phyloP scores from a whole-genome alignment of 1,284 basidiomycete genomes.

The Mycosarcoma maydis region DNA sequence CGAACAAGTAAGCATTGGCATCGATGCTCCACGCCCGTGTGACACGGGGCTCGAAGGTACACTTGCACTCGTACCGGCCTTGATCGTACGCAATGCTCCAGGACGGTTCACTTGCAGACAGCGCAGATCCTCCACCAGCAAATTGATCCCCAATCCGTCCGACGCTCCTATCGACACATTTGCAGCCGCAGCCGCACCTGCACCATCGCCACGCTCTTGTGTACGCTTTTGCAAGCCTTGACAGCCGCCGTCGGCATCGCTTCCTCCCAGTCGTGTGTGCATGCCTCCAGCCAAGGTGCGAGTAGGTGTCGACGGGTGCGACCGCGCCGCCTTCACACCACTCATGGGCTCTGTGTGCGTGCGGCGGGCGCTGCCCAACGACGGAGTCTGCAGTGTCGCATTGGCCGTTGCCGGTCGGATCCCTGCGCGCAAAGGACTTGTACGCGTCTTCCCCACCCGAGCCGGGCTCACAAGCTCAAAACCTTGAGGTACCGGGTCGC shows the following conservation, averaged over 20 bases:
- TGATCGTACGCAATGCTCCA: not conserved
- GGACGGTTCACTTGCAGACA: slow-evolving; percentile 9
- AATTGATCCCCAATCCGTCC: slow-evolving; percentile 11
- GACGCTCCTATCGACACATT: not conserved
- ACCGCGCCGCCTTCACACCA: not conserved
- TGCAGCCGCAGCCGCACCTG: not conserved
- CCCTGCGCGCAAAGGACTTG: slow-evolving; percentile 3
- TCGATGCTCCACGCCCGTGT: slow-evolving; percentile 23
- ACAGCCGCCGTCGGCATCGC: not conserved
- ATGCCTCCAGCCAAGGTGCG: not conserved
- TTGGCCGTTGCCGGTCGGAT: slow-evolving; percentile 26
- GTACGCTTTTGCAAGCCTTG: not conserved
- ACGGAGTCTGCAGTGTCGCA: slow-evolving; percentile 6
- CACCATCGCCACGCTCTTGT: not conserved
- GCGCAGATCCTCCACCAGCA: slow-evolving; percentile 19
- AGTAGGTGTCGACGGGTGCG: slow-evolving; percentile 17
- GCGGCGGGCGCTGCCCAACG: not conserved
- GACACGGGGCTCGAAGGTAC: slow-evolving; percentile 15
- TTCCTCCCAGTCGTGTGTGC: not conserved
- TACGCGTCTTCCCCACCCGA: slow-evolving; percentile 3
- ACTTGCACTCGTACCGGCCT: not conserved
- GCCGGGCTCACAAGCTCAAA: slow-evolving; percentile 32
- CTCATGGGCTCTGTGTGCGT: not conserved
- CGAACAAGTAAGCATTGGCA: slow-evolving; percentile 8
- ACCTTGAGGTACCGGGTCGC: slow-evolving; percentile 13